Base-by-base conservation (phyloP, 2,329 filamentous ascomycete genomes). In the Scedosporium boydii region DNA sequence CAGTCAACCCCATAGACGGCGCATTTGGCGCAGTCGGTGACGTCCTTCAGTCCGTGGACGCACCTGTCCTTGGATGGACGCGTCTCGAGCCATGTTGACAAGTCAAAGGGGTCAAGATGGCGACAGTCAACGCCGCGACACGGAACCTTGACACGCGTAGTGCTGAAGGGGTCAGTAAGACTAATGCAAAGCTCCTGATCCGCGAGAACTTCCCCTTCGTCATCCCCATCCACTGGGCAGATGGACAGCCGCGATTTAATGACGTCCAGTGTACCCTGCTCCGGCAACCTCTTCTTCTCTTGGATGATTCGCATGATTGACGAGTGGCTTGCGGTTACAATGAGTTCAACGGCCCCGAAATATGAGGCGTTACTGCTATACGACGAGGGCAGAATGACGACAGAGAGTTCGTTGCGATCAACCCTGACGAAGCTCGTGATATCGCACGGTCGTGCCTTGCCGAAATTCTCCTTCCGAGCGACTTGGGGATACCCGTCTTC, bases 31-130 rank as follows among this genome's bases (percentile, higher is more conserved):
- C 77, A 80, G 1, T 64, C 63, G 61, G 80, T 80, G 59, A 71
- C 60, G 23, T 67, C 65, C 26, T 66, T 63, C 27, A 21, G 6
- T 6, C 21, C 26, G 59, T 77, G 71, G 59, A 69, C 67, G 66
- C 77, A 80, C 34, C 67, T 68, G 26, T 59, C 71, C 64, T 80
- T 81, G 14, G 75, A 74, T 4, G 79, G 77, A 51, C 90, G 85
- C 4, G 88, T 90, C 14, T 79, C 73, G 7, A 99, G 81, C 77
- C 91, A 98, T 0, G 84, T 93, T 21, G 89, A 82, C 6, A 97
- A 84, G 71, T 98, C 93, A 70, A 98, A 97, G 70, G 92, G 96
- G 70, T 97, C 91, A 42, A 88, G 77, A 70, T 99, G 93, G 26
- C 78, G 77, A 72, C 95, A 99, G 3, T 73, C 68, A 6, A 69